Base-by-base conservation (phyloP, 2,329 filamentous ascomycete genomes). In the Verticillium albo-atrum region DNA sequence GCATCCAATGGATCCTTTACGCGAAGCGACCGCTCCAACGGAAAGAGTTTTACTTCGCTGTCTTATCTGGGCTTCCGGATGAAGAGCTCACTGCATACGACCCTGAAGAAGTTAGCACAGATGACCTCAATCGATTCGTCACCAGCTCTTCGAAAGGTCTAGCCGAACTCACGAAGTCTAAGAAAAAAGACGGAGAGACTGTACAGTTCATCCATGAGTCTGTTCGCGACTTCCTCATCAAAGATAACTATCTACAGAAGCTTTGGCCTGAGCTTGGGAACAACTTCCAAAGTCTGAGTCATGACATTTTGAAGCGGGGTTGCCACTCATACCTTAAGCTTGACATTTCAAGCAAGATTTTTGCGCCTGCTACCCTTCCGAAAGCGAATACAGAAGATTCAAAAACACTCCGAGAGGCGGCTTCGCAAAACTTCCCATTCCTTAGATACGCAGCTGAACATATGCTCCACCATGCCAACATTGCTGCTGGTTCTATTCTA, bases 141-240 rank as follows among this genome's bases (percentile, higher is more conserved):
- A 56, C 75, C 0, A 70, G 63, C 52, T 74, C 68, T 0, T 82
- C 80, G 0, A 82, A 81, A 61, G 79, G 80, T 0, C 71, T 82
- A 17, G 75, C 73, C 0, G 77, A 81, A 60, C 58, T 71, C 1
- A 76, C 71, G 0, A 50, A 50, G 20, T n/a, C n/a, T 10, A 23
- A 14, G 20, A 9, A 50, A 9, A 32, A 32, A 62, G n/a, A n/a
- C n/a, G n/a, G n/a, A n/a, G 65, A 0, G 60, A 72, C 64, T 0
- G 72, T 80, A 1, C 79, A 81, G 58, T 81, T 83, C 65, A 82
- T 83, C 5, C 80, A 83, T 42, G 78, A 82, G 62, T 81, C 80
- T 0, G 78, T 83, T 0, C 66, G 73, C 1, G 79, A 82, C 10
- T 82, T 78, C 53, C 68, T 83, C 0, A 25, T 80, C 3, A 72